Evolutionary conservation across 768 basidiomycete genomes (phyloP).

Genomic region (Serpula lacrymans): DNA sequence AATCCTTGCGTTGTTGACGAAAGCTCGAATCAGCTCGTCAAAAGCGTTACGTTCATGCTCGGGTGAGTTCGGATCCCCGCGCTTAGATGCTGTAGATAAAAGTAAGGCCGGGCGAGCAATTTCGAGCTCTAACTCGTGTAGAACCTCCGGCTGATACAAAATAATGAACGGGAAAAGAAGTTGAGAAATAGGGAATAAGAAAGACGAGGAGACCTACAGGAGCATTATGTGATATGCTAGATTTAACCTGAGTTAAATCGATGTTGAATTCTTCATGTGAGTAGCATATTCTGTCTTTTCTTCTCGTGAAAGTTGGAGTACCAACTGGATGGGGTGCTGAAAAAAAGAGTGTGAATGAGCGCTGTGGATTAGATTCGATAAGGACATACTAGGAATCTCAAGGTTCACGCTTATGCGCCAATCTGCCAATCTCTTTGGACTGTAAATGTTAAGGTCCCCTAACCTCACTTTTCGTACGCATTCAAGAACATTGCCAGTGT

Average conservation of each 20-base stretch:
- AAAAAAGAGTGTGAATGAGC: background rate
- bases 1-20: slow-evolving; percentile 92
- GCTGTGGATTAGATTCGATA: background rate
- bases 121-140: slow-evolving; percentile 93
- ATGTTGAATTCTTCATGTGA: slow-evolving; percentile 90
- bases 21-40: slow-evolving; percentile 88
- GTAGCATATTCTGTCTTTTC: slow-evolving; percentile 92
- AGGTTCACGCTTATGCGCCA: slow-evolving; percentile 91
- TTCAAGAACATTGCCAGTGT: slow-evolving; percentile 58
- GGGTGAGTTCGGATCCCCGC: slow-evolving; percentile 54
- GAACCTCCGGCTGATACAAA: slow-evolving; percentile 46
- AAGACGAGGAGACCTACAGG: slow-evolving; percentile 38
- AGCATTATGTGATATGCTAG: slow-evolving; percentile 42
- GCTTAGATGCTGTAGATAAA: slow-evolving; percentile 65
- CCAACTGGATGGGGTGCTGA: slow-evolving; percentile 70
- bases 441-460: slow-evolving; percentile 83
- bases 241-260: slow-evolving; percentile 90
- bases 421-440: slow-evolving; percentile 79
- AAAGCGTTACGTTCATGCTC: slow-evolving; percentile 73
- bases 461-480: slow-evolving; percentile 78
- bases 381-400: slow-evolving; percentile 77
- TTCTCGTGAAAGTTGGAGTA: slow-evolving; percentile 53
- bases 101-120: slow-evolving; percentile 69
- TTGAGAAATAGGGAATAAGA: slow-evolving; percentile 3
- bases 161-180: slow-evolving; percentile 5